Conservation (phyloP, 2,329 filamentous ascomycete genomes). For the Verticillium isaacii region DNA sequence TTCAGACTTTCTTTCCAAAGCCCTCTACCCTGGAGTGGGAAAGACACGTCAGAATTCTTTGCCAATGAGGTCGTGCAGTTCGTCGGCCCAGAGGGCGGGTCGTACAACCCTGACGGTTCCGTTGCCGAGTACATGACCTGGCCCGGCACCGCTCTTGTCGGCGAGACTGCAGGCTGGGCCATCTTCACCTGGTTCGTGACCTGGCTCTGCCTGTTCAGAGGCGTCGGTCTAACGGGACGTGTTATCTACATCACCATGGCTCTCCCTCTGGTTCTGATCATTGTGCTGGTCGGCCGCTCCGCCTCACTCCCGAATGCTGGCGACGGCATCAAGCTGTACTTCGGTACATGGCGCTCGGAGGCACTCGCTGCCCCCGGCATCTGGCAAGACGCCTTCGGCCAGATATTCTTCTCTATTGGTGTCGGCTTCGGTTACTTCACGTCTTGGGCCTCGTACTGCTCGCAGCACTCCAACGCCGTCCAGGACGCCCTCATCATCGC, state of each 20-base stretch:
- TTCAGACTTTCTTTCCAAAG: constrained; percentile 47
- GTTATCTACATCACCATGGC: constrained; percentile 55
- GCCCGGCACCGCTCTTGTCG: constrained; percentile 35
- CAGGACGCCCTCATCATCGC: constrained; percentile 51
- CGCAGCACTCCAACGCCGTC: constrained; percentile 46
- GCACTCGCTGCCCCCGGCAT: constrained; percentile 40
- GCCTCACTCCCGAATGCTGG: constrained; percentile 45
- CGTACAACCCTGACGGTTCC: background rate
- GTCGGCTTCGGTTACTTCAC: constrained; percentile 50
- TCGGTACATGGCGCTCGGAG: constrained; percentile 32
- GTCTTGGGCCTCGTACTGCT: constrained; percentile 50
- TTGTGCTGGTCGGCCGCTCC: constrained; percentile 45
- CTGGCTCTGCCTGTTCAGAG: constrained; percentile 53
- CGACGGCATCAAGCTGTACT: constrained; percentile 39
- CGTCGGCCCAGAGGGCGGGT: constrained; percentile 18
- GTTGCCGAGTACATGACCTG: constrained; percentile 28
- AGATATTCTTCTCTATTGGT: constrained; percentile 26
- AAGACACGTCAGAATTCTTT: constrained; percentile 36
- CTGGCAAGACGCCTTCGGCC: constrained; percentile 50
- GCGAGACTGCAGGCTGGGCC: constrained; percentile 49
- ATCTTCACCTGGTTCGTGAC: constrained; percentile 52
- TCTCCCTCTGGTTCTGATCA: constrained; percentile 46
- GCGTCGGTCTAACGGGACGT: constrained; percentile 48
- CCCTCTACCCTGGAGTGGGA: constrained; percentile 44
- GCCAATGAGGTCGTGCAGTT: constrained; percentile 2